phyloP scores from a whole-genome alignment of 352 stramenopile genomes.

The Globisporangium yorkense region DNA sequence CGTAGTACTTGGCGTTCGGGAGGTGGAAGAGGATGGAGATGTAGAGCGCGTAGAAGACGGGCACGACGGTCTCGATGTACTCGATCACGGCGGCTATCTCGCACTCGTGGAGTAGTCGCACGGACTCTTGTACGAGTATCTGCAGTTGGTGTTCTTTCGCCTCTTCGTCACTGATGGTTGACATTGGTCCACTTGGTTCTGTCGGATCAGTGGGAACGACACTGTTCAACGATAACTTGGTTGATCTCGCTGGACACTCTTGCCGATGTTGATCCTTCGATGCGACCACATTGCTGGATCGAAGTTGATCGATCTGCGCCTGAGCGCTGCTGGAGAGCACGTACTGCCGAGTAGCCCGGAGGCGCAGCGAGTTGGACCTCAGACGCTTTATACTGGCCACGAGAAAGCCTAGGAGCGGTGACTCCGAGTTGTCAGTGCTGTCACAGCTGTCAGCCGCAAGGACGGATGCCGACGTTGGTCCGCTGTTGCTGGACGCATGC shows the following conservation, averaged over 20 bases:
- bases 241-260: no score
- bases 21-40: constrained; percentile 2
- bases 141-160: background rate
- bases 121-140: background rate
- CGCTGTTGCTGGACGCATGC: no score
- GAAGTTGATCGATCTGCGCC: no score
- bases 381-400: background rate
- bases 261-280: no score
- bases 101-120: background rate
- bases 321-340: no score
- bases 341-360: background rate
- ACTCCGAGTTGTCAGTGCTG: no score
- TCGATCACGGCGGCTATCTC: background rate
- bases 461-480: background rate
- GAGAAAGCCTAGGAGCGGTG: background rate
- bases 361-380: background rate
- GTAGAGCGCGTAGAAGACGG: background rate
- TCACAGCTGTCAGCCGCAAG: no score
- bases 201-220: no score
- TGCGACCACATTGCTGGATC: no score
- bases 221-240: no score
- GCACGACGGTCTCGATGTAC: background rate
- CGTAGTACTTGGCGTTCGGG: constrained; percentile 2
- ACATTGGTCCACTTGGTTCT: background rate
- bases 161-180: no score